These are phyloP conservation scores for Diaporthe humulicola DNA, from an alignment of 2,329 filamentous ascomycete genomes.

Conservation along the genomic window DNA sequence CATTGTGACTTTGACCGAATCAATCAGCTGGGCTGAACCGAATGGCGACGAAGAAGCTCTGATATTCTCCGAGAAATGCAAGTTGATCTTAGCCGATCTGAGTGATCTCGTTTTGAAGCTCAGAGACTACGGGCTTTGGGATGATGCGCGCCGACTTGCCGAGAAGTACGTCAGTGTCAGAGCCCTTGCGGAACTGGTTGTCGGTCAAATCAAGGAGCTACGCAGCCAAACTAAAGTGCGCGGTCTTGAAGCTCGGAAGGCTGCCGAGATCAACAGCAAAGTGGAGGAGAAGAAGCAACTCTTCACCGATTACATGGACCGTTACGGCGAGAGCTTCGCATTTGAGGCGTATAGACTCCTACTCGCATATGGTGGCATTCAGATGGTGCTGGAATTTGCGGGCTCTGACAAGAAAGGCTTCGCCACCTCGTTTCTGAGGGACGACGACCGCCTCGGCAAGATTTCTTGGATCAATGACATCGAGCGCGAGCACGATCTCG, in stretches of 20 bases:
- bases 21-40: constrained; percentile 62
- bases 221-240: constrained; percentile 52
- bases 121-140: constrained; percentile 68
- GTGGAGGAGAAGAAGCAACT: constrained; percentile 62
- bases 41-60: constrained; percentile 62
- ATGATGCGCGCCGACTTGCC: constrained; percentile 69
- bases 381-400: constrained; percentile 78
- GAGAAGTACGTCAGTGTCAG: constrained; percentile 69
- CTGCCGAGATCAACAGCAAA: constrained; percentile 57
- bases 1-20: constrained; percentile 66
- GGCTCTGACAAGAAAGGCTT: constrained; percentile 76
- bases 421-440: constrained; percentile 84
- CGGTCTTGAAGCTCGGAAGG: constrained; percentile 51
- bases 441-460: constrained; percentile 78
- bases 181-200: constrained; percentile 68
- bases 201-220: constrained; percentile 63
- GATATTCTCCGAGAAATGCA: constrained; percentile 63
- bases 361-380: constrained; percentile 75
- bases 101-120: constrained; percentile 64
- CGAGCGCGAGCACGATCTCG: constrained; percentile 79
- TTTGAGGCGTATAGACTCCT: constrained; percentile 85
- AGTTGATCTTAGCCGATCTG: constrained; percentile 43
- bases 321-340: constrained; percentile 76
- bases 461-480: constrained; percentile 97
- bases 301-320: constrained; percentile 68